These are phyloP conservation scores for Boletus reticulatus DNA, from an alignment of 768 basidiomycete genomes.

Conservation along the genomic window DNA sequence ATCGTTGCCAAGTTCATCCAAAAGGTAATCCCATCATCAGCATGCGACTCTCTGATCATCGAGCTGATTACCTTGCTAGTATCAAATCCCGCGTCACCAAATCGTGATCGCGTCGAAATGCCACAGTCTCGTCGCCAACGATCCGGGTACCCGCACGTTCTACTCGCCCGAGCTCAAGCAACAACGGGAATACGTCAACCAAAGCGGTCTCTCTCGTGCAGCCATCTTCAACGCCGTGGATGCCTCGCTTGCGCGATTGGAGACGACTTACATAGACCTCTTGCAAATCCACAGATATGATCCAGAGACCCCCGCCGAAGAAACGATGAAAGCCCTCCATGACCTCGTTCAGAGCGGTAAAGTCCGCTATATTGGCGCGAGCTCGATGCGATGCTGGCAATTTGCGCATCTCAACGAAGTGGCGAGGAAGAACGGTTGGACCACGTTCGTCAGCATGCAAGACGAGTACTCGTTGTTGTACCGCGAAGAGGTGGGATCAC, in stretches of 20 bases:
- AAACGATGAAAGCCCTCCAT: slow-evolving; percentile 52
- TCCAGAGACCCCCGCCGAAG: slow-evolving; percentile 33
- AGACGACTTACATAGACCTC: slow-evolving; percentile 37
- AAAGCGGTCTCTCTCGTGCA: slow-evolving; percentile 33
- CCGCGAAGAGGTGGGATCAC: slow-evolving; percentile 40
- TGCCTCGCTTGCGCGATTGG: slow-evolving; percentile 35
- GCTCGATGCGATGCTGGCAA: slow-evolving; percentile 47
- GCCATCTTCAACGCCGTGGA: slow-evolving; percentile 38
- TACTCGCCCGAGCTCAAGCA: background rate
- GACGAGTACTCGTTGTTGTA: slow-evolving; percentile 49
- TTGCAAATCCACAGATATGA: slow-evolving; percentile 48
- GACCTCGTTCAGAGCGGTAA: slow-evolving; percentile 48
- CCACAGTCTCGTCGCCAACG: slow-evolving; percentile 10
- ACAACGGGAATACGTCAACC: slow-evolving; percentile 25
- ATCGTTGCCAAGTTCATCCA: slow-evolving; percentile 38
- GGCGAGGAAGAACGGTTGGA: slow-evolving; percentile 45
- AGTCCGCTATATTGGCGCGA: slow-evolving; percentile 50
- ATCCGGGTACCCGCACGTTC: background rate
- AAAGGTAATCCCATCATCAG: slow-evolving; percentile 19
- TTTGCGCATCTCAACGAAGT: slow-evolving; percentile 44
- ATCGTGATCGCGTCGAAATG: slow-evolving; percentile 33
- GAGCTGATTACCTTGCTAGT: slow-evolving; percentile 9
- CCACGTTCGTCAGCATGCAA: slow-evolving; percentile 57
- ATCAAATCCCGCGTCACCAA: slow-evolving; percentile 31
- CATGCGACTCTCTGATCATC: no score